phyloP scores from a whole-genome alignment of 805 yeast species.

The Metschnikowia chrysomelidarum region DNA sequence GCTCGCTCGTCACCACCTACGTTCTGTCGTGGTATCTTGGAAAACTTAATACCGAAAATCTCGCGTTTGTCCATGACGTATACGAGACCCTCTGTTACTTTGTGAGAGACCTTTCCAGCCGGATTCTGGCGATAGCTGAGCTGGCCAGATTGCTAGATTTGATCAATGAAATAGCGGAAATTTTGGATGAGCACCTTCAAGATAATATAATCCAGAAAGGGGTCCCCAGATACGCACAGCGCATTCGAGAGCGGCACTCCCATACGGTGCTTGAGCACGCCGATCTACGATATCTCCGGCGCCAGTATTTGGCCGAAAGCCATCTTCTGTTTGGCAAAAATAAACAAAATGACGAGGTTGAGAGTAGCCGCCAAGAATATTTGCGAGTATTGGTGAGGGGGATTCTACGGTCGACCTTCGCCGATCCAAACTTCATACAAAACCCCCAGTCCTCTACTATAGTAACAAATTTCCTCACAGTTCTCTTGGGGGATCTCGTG shows the following conservation, averaged over 20 bases:
- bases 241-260: background rate
- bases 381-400: slow-evolving; percentile 10
- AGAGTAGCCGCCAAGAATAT: slow-evolving; percentile 2
- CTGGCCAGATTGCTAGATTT: slow-evolving; percentile 19
- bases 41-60: slow-evolving; percentile 19
- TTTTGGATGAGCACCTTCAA: slow-evolving; percentile 13
- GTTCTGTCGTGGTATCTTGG: slow-evolving; percentile 20
- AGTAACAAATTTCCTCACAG: slow-evolving; percentile 12
- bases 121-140: slow-evolving; percentile 13
- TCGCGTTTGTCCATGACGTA: slow-evolving; percentile 15
- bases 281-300: slow-evolving; percentile 1
- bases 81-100: slow-evolving; percentile 15
- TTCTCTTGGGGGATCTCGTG: slow-evolving; percentile 19
- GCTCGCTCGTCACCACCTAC: slow-evolving; percentile 23
- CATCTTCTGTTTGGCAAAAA: slow-evolving; percentile 12
- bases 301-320: slow-evolving; percentile 11
- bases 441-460: slow-evolving; percentile 14
- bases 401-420: slow-evolving; percentile 9
- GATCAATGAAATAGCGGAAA: slow-evolving; percentile 23
- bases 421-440: slow-evolving; percentile 1
- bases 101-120: slow-evolving; percentile 13
- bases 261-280: slow-evolving; percentile 1
- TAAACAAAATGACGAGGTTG: no score
- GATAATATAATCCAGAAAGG: slow-evolving; percentile 7
- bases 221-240: slow-evolving; percentile 10